phyloP scores from a whole-genome alignment of 2,329 filamentous ascomycete genomes.

The Sporothrix schenckii region DNA sequence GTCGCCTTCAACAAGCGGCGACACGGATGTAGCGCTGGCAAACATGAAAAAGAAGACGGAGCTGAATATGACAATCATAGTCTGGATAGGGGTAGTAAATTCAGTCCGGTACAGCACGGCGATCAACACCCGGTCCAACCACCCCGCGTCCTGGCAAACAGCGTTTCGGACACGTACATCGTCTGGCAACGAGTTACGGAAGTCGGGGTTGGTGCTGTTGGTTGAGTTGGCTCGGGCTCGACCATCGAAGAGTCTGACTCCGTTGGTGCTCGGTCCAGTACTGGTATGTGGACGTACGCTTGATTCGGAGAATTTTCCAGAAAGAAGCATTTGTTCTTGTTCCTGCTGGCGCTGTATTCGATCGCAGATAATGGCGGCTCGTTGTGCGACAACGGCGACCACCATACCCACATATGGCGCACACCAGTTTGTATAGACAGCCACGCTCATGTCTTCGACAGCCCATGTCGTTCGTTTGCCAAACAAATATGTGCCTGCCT shows the following conservation, averaged over 20 bases:
- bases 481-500: not conserved
- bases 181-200: not conserved
- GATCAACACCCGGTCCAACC: constrained; percentile 30
- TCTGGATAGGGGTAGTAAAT: constrained; percentile 50
- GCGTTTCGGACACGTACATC: not conserved
- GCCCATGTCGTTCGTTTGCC: constrained; percentile 15
- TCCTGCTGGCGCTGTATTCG: constrained; percentile 16
- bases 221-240: not conserved
- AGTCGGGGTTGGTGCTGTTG: not conserved
- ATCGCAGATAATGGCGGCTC: constrained; percentile 21
- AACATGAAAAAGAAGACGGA: constrained; percentile 43
- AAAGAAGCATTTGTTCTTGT: not conserved
- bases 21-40: constrained; percentile 38
- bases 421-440: constrained; percentile 27
- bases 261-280: constrained; percentile 1
- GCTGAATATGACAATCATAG: constrained; percentile 40
- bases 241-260: too few relatives aligned
- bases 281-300: not conserved
- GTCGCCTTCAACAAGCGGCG: constrained; percentile 8
- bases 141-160: constrained; percentile 20
- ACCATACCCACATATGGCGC: constrained; percentile 33
- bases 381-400: constrained; percentile 28
- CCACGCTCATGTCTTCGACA: constrained; percentile 21
- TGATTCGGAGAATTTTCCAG: not conserved
- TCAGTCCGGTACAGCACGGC: constrained; percentile 31